Percentiles rank a stretch among this genome's conserved stretches.
phyloP scores from a whole-genome alignment of 1,284 basidiomycete genomes.

The Cronartium quercuum region DNA sequence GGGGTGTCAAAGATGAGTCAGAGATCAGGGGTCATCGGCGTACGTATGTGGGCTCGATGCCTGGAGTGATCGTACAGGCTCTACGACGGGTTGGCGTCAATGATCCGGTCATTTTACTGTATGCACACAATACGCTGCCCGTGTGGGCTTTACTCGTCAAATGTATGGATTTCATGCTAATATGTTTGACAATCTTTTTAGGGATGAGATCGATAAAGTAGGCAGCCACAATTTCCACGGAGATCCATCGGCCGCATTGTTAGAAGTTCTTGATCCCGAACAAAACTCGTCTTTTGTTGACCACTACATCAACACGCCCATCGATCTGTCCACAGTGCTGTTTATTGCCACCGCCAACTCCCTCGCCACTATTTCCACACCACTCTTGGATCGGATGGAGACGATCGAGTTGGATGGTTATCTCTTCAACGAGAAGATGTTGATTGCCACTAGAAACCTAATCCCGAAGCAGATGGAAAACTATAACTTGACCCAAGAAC shows the following conservation, averaged over 20 bases:
- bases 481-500: conserved; percentile 58
- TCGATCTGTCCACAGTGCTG: conserved; percentile 48
- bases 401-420: conserved; percentile 51
- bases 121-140: conserved; percentile 14
- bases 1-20: conserved; percentile 52
- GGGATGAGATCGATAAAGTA: conserved; percentile 53
- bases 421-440: conserved; percentile 51
- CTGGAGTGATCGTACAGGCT: conserved; percentile 58
- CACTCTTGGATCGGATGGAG: conserved; percentile 52
- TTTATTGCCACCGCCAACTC: conserved; percentile 53
- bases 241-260: conserved; percentile 52
- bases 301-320: conserved; percentile 51
- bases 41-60: conserved; percentile 52
- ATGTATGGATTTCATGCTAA: background rate
- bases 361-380: conserved; percentile 51
- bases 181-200: background rate
- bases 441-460: conserved; percentile 56
- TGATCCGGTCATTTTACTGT: conserved; percentile 51
- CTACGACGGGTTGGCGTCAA: conserved; percentile 50
- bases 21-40: conserved; percentile 51
- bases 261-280: conserved; percentile 52
- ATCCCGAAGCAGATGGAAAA: conserved; percentile 76
- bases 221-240: conserved; percentile 50
- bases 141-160: background rate
- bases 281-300: conserved; percentile 52